A percentile compares a stretch with the other conserved stretches of the same genome.
These are phyloP conservation scores for Hericium alpestre DNA, from an alignment of 768 basidiomycete species.

Conservation along the genomic window DNA sequence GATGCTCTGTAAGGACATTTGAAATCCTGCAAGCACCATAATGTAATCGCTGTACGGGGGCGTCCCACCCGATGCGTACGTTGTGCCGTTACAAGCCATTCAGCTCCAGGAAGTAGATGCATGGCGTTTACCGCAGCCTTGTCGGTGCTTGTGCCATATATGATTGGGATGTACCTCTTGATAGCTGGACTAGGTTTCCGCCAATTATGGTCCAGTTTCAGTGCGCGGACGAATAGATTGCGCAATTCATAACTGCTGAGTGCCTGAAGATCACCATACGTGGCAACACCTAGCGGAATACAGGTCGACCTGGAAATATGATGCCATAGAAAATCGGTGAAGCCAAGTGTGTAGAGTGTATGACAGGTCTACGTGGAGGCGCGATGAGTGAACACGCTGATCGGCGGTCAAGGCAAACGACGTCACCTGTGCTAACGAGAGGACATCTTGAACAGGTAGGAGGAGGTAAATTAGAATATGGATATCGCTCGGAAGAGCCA, in stretches of 20 bases:
- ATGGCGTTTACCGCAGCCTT: slow-evolving; percentile 33
- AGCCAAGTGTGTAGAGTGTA: slow-evolving; percentile 42
- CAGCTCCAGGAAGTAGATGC: slow-evolving; percentile 35
- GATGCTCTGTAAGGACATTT: slow-evolving; percentile 19
- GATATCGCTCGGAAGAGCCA: slow-evolving; percentile 34
- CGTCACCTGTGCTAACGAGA: slow-evolving; percentile 37
- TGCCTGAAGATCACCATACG: slow-evolving; percentile 19
- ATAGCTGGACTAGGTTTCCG: slow-evolving; percentile 25
- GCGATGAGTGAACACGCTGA: slow-evolving; percentile 9
- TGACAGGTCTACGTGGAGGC: slow-evolving; percentile 46
- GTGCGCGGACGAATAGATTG: slow-evolving; percentile 28
- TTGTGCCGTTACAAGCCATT: slow-evolving; percentile 38
- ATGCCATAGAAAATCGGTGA: slow-evolving; percentile 48
- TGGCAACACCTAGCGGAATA: slow-evolving; percentile 32
- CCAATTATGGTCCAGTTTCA: slow-evolving; percentile 46
- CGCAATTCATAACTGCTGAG: slow-evolving; percentile 33
- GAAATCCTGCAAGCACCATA: slow-evolving; percentile 33
- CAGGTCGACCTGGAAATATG: slow-evolving; percentile 22
- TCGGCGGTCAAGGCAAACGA: slow-evolving; percentile 1
- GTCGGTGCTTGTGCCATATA: slow-evolving; percentile 14
- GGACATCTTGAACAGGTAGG: slow-evolving; percentile 30
- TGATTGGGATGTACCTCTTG: slow-evolving; percentile 27
- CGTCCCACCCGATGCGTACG: slow-evolving; percentile 20
- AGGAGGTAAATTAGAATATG: slow-evolving; percentile 26
- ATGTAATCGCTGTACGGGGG: slow-evolving; percentile 27